Conservation (phyloP, 2,329 filamentous ascomycete species). For the Ophiostoma novo-ulmi region DNA sequence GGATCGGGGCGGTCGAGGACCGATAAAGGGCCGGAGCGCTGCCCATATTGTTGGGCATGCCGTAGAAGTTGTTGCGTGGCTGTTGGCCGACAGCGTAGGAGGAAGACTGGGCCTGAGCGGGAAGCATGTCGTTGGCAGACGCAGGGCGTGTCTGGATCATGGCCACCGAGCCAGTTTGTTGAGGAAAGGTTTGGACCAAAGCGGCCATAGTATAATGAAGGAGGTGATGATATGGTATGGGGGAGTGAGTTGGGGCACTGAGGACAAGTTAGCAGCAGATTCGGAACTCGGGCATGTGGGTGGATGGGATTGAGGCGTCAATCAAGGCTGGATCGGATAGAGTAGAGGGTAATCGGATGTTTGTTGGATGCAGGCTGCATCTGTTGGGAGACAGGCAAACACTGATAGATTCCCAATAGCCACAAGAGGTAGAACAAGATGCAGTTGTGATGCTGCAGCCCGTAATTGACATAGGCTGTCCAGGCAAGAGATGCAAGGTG, state of each 20-base stretch:
- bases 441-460: neutral
- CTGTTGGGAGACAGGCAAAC: neutral
- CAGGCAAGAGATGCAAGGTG: neutral
- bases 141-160: constrained; percentile 70
- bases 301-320: neutral
- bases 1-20: constrained; percentile 55
- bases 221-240: neutral
- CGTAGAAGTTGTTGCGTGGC: constrained; percentile 49
- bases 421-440: neutral
- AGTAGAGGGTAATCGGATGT: neutral
- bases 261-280: neutral
- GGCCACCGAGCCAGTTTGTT: constrained; percentile 66
- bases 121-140: constrained; percentile 19
- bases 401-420: neutral
- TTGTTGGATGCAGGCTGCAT: neutral
- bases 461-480: neutral
- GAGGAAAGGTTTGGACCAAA: constrained; percentile 74
- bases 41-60: constrained; percentile 43
- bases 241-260: constrained; percentile 1
- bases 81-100: constrained; percentile 45
- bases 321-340: neutral
- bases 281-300: neutral
- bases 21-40: constrained; percentile 47
- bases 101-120: constrained; percentile 15
- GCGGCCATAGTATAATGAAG: constrained; percentile 63